Percentiles rank a stretch among this genome's conserved stretches.
phyloP scores from a whole-genome alignment of 177 flowering plant species.

The Vitis hybrid region DNA sequence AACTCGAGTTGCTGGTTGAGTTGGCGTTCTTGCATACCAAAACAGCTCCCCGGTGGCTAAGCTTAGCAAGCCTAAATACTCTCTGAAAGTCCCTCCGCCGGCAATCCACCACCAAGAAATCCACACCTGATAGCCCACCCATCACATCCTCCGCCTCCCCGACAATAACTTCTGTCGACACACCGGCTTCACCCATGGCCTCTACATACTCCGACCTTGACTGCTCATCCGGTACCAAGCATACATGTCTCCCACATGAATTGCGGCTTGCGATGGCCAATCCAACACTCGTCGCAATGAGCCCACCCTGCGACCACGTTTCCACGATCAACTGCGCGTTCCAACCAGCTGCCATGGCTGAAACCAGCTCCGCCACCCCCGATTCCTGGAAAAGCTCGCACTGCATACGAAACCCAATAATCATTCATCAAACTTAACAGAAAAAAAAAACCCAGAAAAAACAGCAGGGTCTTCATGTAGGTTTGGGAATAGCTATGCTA shows the following conservation, averaged over 20 bases:
- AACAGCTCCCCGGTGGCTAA: conserved; percentile 71
- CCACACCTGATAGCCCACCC: conserved; percentile 50
- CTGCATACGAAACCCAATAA: conserved; percentile 30
- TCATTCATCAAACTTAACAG: not conserved
- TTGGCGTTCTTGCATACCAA: conserved; percentile 69
- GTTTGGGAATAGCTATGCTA: conserved; percentile 9
- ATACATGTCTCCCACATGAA: conserved; percentile 69
- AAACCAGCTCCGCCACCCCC: conserved; percentile 74
- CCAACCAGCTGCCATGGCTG: conserved; percentile 98
- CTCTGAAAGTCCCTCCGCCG: conserved; percentile 42
- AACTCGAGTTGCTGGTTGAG: conserved; percentile 21
- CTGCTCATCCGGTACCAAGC: conserved; percentile 68
- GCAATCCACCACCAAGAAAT: conserved; percentile 79
- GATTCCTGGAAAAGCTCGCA: conserved; percentile 52
- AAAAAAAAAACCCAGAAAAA: not conserved
- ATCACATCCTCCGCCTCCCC: conserved; percentile 66
- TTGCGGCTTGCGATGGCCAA: conserved; percentile 64
- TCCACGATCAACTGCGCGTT: conserved; percentile 71
- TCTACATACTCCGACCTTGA: conserved; percentile 50
- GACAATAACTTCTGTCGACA: conserved; percentile 50
- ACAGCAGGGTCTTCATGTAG: not conserved
- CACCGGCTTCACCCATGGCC: conserved; percentile 34
- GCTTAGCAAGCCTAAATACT: conserved; percentile 45
- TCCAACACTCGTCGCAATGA: conserved; percentile 61
- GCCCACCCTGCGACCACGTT: conserved; percentile 67